phyloP scores from a whole-genome alignment of 2,329 filamentous ascomycete species.

The Cucurbitaria berberidis region DNA sequence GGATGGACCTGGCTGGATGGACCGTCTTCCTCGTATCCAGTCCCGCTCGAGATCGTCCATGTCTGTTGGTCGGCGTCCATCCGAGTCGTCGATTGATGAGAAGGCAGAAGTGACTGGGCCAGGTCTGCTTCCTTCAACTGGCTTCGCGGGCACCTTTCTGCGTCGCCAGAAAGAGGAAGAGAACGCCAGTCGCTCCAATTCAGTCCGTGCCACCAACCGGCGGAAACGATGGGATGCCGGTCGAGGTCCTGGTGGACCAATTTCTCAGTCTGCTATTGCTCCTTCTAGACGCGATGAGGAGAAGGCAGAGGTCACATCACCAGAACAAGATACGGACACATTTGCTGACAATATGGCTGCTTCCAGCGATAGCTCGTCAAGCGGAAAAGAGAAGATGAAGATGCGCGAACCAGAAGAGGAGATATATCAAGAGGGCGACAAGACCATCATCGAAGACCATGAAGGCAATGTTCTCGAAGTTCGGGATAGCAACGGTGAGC shows the following conservation, averaged over 20 bases:
- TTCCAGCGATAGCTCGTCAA: conserved; percentile 44
- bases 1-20: conserved; percentile 93
- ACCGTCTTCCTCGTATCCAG: conserved; percentile 79
- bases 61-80: conserved; percentile 69
- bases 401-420: conserved; percentile 57
- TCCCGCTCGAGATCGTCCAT: conserved; percentile 82
- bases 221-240: conserved; percentile 73
- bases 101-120: conserved; percentile 65
- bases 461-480: conserved; percentile 85
- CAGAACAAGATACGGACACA: conserved; percentile 54
- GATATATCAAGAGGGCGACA: conserved; percentile 78
- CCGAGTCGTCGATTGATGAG: conserved; percentile 64
- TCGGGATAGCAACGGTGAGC: conserved; percentile 54
- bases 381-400: conserved; percentile 43
- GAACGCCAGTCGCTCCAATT: conserved; percentile 62
- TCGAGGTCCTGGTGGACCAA: conserved; percentile 81
- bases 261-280: conserved; percentile 87
- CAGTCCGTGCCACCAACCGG: conserved; percentile 60
- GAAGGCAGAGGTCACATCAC: conserved; percentile 38
- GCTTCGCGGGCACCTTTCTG: conserved; percentile 76
- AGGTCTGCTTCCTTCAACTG: conserved; percentile 73
- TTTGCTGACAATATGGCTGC: conserved; percentile 52
- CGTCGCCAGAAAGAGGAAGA: conserved; percentile 81
- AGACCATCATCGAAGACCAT: conserved; percentile 82
- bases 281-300: conserved; percentile 59